These are phyloP conservation scores for Leishmania amazonensis DNA, from an alignment of 208 protist genomes.

Conservation along the genomic window DNA sequence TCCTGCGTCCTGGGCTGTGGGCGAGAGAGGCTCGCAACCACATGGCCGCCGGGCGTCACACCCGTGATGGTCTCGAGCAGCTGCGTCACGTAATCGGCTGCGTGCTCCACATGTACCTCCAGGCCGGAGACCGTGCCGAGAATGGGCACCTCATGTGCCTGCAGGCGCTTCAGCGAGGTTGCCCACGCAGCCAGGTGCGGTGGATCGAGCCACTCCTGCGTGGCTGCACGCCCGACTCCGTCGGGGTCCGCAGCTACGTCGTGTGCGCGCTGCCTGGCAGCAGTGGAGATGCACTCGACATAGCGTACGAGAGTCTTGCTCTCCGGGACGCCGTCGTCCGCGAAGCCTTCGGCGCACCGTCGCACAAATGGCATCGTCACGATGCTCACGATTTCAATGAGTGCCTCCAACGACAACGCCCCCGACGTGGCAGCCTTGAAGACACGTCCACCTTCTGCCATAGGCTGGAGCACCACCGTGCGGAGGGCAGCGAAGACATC, in stretches of 20 bases:
- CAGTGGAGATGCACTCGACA: background rate
- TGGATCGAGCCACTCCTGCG: slow-evolving; percentile 32
- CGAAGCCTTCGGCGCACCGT: slow-evolving; percentile 13
- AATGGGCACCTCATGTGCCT: background rate
- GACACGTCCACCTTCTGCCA: background rate
- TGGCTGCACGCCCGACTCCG: background rate
- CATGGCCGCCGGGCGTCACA: slow-evolving; percentile 6
- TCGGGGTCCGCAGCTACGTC: background rate
- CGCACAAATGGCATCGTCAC: slow-evolving; percentile 22
- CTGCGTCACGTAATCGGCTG: slow-evolving; percentile 21
- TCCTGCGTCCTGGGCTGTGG: background rate
- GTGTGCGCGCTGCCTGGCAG: slow-evolving; percentile 15
- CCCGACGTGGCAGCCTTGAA: slow-evolving; percentile 1
- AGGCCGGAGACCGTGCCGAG: background rate
- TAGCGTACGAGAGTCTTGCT: slow-evolving; percentile 11
- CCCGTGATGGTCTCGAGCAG: slow-evolving; percentile 22
- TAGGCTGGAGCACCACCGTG: slow-evolving; percentile 15
- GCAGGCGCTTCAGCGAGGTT: slow-evolving; percentile 6
- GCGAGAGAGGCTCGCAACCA: slow-evolving; percentile 19
- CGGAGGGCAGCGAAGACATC: slow-evolving; percentile 34
- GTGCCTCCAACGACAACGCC: slow-evolving; percentile 26
- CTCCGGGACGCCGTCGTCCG: background rate
- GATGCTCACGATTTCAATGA: slow-evolving; percentile 30
- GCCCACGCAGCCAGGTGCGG: slow-evolving; percentile 28
- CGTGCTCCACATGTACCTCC: slow-evolving; percentile 18